phyloP scores from a whole-genome alignment of 31 red algal genomes.

The Odonthalia washingtoniensis region DNA sequence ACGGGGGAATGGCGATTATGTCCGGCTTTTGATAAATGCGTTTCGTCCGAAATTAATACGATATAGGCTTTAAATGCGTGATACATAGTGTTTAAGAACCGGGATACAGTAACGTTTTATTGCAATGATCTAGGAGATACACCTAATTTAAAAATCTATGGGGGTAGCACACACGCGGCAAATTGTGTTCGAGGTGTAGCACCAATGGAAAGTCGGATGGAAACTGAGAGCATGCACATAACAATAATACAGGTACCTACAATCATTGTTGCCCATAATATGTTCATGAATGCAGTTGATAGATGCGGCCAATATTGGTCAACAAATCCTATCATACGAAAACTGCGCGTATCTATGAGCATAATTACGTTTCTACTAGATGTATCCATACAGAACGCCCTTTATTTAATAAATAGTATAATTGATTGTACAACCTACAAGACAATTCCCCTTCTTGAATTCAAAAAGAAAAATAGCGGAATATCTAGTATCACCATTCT shows the following conservation, averaged over 20 bases:
- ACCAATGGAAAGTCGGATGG: not conserved
- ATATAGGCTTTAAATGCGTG: not conserved
- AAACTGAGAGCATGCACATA: not conserved
- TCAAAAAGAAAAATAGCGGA: no score
- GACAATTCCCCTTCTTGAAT: no score
- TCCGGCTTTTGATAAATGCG: not conserved
- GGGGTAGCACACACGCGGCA: not conserved
- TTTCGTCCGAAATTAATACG: not conserved
- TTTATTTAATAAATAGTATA: no score
- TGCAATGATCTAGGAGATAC: constrained; percentile 14
- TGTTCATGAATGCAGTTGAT: constrained; percentile 36
- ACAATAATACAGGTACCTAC: constrained; percentile 3
- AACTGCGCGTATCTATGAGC: not conserved
- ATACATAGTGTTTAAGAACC: constrained; percentile 23
- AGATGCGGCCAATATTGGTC: constrained; percentile 21
- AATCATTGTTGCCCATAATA: constrained; percentile 30
- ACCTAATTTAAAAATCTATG: not conserved
- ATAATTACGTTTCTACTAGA: constrained; percentile 3
- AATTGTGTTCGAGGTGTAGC: constrained; percentile 2
- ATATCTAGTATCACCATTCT: no score
- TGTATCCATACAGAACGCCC: not conserved
- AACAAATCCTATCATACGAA: not conserved
- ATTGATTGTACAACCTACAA: no score
- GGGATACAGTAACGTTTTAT: constrained; percentile 13
- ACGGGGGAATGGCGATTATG: not conserved